Percentiles rank a stretch among this genome's conserved stretches.
Conservation (phyloP, 2,329 filamentous ascomycete species). For the Colletotrichum musicola region DNA sequence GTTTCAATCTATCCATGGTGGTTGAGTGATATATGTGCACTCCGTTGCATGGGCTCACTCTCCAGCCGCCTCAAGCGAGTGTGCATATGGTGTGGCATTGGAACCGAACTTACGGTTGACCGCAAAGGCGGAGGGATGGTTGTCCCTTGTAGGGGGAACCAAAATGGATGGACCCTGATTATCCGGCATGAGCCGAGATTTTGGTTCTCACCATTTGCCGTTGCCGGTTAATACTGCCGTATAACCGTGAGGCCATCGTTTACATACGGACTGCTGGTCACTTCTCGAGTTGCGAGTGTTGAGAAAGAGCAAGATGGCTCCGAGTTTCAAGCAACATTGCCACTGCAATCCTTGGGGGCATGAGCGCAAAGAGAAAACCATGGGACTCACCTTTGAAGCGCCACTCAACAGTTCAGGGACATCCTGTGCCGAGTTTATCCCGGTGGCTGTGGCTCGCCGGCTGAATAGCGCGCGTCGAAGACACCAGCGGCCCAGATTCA, state of each 20-base stretch:
- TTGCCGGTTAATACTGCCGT: neutral
- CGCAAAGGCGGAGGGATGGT: neutral
- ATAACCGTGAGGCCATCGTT: too few relatives aligned
- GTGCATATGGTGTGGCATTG: neutral
- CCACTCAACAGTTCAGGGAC: too few relatives aligned
- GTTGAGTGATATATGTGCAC: too few relatives aligned
- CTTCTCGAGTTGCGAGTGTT: too few relatives aligned
- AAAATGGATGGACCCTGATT: slow-evolving; percentile 1
- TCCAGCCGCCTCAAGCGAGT: neutral
- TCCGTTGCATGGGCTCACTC: too few relatives aligned
- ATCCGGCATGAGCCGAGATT: slow-evolving; percentile 16
- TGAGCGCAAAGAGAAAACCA: too few relatives aligned
- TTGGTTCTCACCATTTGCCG: neutral
- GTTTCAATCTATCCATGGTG: too few relatives aligned
- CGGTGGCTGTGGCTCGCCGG: slow-evolving; percentile 1
- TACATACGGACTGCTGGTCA: too few relatives aligned
- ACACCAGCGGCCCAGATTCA: neutral
- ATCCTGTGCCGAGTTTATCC: neutral
- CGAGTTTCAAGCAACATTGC: too few relatives aligned
- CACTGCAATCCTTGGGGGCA: too few relatives aligned
- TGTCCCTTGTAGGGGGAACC: neutral
- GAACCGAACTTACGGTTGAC: neutral
- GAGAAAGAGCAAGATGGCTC: too few relatives aligned
- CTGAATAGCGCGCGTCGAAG: slow-evolving; percentile 1
- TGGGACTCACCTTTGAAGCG: too few relatives aligned